phyloP scores from a whole-genome alignment of 306 rosid species.

The Dicorynia guianensis region DNA sequence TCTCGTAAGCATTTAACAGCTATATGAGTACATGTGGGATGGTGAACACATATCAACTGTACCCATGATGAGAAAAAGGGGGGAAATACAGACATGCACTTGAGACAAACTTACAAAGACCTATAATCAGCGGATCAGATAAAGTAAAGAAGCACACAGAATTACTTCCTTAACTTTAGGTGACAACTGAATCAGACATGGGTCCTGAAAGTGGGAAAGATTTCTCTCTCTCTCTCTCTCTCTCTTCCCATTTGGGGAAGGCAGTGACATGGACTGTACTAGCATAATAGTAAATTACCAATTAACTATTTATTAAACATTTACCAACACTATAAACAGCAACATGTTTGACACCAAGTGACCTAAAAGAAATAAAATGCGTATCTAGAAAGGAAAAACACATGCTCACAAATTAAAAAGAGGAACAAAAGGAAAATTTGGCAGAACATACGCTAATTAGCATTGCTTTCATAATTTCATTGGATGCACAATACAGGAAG shows the following conservation, averaged over 20 bases:
- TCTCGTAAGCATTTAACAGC: slow-evolving; percentile 16
- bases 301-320: background rate
- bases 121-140: background rate
- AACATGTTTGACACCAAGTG: background rate
- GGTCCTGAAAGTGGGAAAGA: background rate
- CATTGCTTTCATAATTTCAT: slow-evolving; percentile 23
- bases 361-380: background rate
- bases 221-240: background rate
- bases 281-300: background rate
- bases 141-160: background rate
- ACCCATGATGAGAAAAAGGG: background rate
- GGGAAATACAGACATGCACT: background rate
- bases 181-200: slow-evolving; percentile 19
- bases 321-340: background rate
- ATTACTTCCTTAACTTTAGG: slow-evolving; percentile 24
- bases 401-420: background rate
- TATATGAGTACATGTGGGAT: slow-evolving; percentile 16
- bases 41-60: background rate
- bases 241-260: background rate
- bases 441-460: background rate
- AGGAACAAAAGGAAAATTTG: background rate
- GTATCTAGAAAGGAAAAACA: background rate
- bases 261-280: background rate
- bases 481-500: slow-evolving; percentile 5
- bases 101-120: slow-evolving; percentile 21